Evolutionary conservation across 441 rosid genomes (phyloP).

Genomic region (Flueggea neowawraea): DNA sequence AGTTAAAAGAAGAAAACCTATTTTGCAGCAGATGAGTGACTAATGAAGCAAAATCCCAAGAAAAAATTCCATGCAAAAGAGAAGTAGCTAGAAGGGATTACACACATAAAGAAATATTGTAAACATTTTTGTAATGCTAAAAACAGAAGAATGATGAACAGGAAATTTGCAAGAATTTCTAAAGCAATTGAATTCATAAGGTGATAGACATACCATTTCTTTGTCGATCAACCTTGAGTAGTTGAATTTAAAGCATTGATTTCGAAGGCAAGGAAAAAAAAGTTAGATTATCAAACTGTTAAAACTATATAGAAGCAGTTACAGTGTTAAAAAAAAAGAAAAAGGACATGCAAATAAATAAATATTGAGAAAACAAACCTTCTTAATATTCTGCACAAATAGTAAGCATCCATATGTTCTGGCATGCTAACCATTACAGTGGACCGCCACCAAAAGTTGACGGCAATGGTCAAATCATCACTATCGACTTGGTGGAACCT

Average conservation of each 20-base stretch:
- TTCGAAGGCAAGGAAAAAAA: slow-evolving; percentile 20
- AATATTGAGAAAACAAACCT: slow-evolving; percentile 37
- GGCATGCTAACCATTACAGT: slow-evolving; percentile 52
- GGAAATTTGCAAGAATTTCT: slow-evolving; percentile 8
- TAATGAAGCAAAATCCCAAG: background rate
- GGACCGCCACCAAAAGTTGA: slow-evolving; percentile 96
- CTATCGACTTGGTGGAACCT: slow-evolving; percentile 96
- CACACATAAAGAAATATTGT: no score
- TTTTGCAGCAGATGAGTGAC: background rate
- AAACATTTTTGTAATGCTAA: no score
- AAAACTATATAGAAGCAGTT: slow-evolving; percentile 12
- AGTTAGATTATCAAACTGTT: slow-evolving; percentile 25
- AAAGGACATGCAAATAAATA: background rate
- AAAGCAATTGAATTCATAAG: slow-evolving; percentile 12
- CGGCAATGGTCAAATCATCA: slow-evolving; percentile 72
- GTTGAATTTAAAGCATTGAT: slow-evolving; percentile 16
- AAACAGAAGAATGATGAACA: no score
- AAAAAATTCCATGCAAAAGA: background rate
- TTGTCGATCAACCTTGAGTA: slow-evolving; percentile 61
- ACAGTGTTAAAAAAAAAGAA: background rate
- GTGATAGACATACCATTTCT: slow-evolving; percentile 70
- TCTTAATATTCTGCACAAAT: slow-evolving; percentile 72
- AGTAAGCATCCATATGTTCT: slow-evolving; percentile 93
- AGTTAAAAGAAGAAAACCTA: no score
- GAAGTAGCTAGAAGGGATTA: no score